These are phyloP conservation scores for Phytophthora aleatoria DNA, from an alignment of 352 stramenopile genomes.

Conservation along the genomic window DNA sequence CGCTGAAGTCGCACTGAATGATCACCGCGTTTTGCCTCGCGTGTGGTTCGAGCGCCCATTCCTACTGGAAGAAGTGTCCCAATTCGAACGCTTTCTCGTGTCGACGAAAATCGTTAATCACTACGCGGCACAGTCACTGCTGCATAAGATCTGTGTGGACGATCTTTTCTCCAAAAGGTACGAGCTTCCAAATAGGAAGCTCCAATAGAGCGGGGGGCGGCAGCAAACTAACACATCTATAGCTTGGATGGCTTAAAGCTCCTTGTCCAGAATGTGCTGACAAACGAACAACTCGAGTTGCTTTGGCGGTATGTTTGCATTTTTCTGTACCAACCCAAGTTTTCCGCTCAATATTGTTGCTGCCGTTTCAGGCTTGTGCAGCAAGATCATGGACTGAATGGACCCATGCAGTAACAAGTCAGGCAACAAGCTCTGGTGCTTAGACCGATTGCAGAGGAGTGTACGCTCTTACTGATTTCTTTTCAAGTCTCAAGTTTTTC, in stretches of 20 bases:
- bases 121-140: constrained; percentile 68
- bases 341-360: neutral
- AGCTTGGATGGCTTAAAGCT: constrained; percentile 47
- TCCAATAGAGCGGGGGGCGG: no score
- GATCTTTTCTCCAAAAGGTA: constrained; percentile 60
- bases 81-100: constrained; percentile 73
- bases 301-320: constrained; percentile 44
- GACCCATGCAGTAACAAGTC: constrained; percentile 3
- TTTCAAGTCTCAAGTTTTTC: no score
- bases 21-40: constrained; percentile 52
- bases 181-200: neutral
- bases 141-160: constrained; percentile 67
- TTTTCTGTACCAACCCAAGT: neutral
- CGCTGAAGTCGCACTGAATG: constrained; percentile 48
- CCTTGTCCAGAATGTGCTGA: constrained; percentile 42
- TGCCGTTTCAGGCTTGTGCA: constrained; percentile 24
- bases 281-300: constrained; percentile 46
- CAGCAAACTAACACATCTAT: constrained; percentile 2
- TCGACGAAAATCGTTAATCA: constrained; percentile 68
- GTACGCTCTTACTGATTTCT: no score
- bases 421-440: neutral
- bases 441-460: neutral
- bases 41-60: constrained; percentile 82
- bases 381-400: constrained; percentile 37
- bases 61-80: constrained; percentile 76